Percentiles rank a stretch among this genome's conserved stretches.
These are phyloP conservation scores for Lentinula novae-zelandiae DNA, from an alignment of 1,284 basidiomycete species.

Conservation along the genomic window DNA sequence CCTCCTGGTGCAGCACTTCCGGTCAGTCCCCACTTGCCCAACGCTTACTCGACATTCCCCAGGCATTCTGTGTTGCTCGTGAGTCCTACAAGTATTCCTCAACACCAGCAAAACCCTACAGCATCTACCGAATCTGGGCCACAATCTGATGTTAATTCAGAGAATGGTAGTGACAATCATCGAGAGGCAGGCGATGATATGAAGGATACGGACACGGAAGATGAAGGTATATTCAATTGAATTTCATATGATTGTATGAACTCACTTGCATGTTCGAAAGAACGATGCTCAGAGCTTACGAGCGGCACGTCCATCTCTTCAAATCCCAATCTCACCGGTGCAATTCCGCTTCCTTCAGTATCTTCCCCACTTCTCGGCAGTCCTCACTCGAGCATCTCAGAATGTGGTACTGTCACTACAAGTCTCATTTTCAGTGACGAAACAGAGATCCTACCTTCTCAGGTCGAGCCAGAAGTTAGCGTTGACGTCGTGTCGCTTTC, in stretches of 20 bases:
- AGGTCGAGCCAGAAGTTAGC: neutral
- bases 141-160: neutral
- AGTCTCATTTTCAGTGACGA: neutral
- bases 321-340: neutral
- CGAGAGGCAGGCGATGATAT: neutral
- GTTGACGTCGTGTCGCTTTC: neutral
- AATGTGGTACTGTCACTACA: neutral
- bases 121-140: neutral
- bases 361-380: neutral
- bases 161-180: neutral
- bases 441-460: neutral
- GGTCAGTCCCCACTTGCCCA: neutral
- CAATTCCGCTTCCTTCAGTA: neutral
- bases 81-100: neutral
- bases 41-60: neutral
- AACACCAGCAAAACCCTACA: neutral
- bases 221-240: neutral
- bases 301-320: neutral
- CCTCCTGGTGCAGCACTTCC: conserved; percentile 6
- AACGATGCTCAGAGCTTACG: neutral
- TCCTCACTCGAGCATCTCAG: neutral
- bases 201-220: neutral
- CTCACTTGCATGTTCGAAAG: neutral
- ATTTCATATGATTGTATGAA: neutral
- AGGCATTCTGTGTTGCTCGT: neutral